phyloP scores from a whole-genome alignment of 495 filamentous ascomycete genomes.

The Annulohypoxylon nitens region DNA sequence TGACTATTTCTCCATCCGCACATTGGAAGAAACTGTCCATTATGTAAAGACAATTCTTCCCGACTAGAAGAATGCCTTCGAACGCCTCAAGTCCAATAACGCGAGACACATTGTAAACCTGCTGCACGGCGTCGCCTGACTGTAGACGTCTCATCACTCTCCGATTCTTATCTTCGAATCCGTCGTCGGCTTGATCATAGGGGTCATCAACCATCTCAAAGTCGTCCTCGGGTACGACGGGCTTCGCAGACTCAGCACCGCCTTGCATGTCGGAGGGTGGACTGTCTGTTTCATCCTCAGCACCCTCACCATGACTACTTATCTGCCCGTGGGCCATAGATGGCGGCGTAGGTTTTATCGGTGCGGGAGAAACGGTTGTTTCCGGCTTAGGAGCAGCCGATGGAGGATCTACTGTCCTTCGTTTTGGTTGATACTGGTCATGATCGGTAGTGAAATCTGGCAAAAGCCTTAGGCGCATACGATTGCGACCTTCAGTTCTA shows the following conservation, averaged over 20 bases:
- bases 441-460: conserved; percentile 76
- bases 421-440: conserved; percentile 87
- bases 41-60: conserved; percentile 93
- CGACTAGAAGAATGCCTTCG: conserved; percentile 91
- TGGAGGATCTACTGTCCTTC: conserved; percentile 62
- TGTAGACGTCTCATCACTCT: conserved; percentile 97
- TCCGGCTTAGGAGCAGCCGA: conserved; percentile 58
- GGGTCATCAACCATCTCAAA: conserved; percentile 91
- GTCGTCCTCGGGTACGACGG: conserved; percentile 78
- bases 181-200: conserved; percentile 83
- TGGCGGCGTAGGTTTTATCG: conserved; percentile 39
- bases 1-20: conserved; percentile 93
- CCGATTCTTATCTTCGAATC: conserved; percentile 95
- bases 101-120: conserved; percentile 93
- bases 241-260: conserved; percentile 39
- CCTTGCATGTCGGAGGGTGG: conserved; percentile 45
- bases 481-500: conserved; percentile 93
- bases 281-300: conserved; percentile 44
- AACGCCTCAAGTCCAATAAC: conserved; percentile 92
- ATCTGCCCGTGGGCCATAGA: conserved; percentile 33
- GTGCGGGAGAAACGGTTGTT: conserved; percentile 50
- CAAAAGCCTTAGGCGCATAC: conserved; percentile 89
- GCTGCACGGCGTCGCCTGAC: conserved; percentile 90
- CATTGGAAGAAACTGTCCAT: conserved; percentile 96
- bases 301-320: conserved; percentile 42